Evolutionary conservation across 2,329 filamentous ascomycete genomes (phyloP).

Genomic region (Leptographium galeiforme): DNA sequence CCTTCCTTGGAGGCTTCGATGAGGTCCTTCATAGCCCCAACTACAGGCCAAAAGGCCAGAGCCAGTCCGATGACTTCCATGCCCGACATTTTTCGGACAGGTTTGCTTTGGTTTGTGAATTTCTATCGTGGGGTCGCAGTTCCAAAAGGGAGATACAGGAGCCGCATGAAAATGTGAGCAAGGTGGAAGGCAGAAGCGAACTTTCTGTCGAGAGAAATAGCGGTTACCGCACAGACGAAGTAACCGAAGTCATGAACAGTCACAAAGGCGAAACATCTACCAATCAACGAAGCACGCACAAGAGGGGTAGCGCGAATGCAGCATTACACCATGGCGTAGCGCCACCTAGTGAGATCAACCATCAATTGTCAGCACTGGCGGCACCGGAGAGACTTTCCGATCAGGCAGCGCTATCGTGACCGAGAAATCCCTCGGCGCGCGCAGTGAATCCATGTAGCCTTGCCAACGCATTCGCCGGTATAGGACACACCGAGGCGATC

Average conservation of each 20-base stretch:
- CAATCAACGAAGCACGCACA: neutral
- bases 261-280: neutral
- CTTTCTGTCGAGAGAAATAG: neutral
- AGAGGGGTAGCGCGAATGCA: neutral
- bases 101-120: neutral
- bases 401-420: no score
- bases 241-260: no score
- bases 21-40: slow-evolving; percentile 5
- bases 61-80: slow-evolving; percentile 8
- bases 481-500: neutral
- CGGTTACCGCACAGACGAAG: no score
- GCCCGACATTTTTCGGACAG: slow-evolving; percentile 6
- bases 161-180: no score
- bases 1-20: slow-evolving; percentile 6
- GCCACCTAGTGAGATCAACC: neutral
- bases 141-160: no score
- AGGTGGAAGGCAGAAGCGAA: no score
- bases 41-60: slow-evolving; percentile 9
- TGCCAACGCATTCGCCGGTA: neutral
- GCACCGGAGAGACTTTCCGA: neutral
- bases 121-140: no score
- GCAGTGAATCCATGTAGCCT: neutral
- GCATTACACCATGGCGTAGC: neutral
- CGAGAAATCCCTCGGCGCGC: no score
- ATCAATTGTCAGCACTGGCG: neutral